phyloP scores from a whole-genome alignment of 2,329 filamentous ascomycete genomes.

The Didymella pomorum region DNA sequence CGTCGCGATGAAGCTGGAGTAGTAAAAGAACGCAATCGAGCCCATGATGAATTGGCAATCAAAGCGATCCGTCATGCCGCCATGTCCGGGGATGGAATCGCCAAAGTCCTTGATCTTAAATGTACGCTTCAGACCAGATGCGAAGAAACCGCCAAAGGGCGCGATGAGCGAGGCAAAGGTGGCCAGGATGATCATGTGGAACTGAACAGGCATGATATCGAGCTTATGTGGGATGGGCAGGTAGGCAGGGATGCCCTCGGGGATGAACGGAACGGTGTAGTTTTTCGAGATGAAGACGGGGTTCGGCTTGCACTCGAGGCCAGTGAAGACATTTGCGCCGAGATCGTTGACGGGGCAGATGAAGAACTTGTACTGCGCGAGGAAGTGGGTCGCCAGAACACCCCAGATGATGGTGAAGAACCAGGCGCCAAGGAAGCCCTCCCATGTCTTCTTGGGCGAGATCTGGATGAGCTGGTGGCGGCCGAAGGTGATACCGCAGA shows the following conservation, averaged over 20 bases:
- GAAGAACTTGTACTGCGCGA: conserved; percentile 95
- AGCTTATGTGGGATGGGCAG: conserved; percentile 73
- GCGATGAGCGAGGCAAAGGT: conserved; percentile 96
- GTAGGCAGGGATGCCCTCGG: conserved; percentile 33
- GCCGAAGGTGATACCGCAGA: conserved; percentile 96
- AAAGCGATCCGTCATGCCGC: conserved; percentile 98
- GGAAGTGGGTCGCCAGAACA: conserved; percentile 78
- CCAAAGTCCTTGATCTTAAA: conserved; percentile 99
- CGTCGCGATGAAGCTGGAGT: conserved; percentile 93
- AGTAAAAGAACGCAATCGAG: conserved; percentile 98
- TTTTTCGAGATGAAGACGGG: conserved; percentile 84
- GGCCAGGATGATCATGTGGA: conserved; percentile 88
- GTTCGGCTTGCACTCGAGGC: conserved; percentile 88
- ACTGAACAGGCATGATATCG: conserved; percentile 85
- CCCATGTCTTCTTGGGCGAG: conserved; percentile 98
- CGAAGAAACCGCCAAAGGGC: conserved; percentile 98
- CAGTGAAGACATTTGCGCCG: conserved; percentile 90
- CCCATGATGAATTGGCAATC: conserved; percentile 99
- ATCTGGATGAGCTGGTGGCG: conserved; percentile 97
- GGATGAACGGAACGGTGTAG: conserved; percentile 69
- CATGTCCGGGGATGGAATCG: conserved; percentile 95
- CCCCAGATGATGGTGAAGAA: conserved; percentile 91
- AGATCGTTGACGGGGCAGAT: conserved; percentile 98
- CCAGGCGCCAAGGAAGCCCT: conserved; percentile 97
- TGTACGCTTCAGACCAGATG: conserved; percentile 94